Conservation (phyloP, 495 filamentous ascomycete species). For the Lasiosphaeria ovina region DNA sequence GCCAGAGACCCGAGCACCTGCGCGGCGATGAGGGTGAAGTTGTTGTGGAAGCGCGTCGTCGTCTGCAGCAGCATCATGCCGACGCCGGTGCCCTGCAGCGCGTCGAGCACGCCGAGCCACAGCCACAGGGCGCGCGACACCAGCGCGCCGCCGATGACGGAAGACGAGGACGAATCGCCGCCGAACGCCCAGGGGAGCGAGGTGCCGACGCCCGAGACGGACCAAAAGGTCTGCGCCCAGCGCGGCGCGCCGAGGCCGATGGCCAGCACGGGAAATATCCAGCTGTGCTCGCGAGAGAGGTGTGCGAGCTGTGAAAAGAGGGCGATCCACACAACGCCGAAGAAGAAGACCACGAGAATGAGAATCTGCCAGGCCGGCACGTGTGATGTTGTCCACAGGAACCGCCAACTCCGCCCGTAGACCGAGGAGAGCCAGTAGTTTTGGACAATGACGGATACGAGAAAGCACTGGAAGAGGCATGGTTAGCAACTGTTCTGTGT, state of each 20-base stretch:
- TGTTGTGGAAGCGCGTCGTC: constrained; percentile 56
- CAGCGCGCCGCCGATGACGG: constrained; percentile 44
- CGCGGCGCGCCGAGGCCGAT: constrained; percentile 59
- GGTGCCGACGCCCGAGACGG: constrained; percentile 50
- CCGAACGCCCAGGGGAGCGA: constrained; percentile 55
- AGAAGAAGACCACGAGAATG: constrained; percentile 54
- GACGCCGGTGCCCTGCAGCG: constrained; percentile 56
- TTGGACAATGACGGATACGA: constrained; percentile 59
- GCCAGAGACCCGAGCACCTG: constrained; percentile 53
- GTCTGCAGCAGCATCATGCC: constrained; percentile 63
- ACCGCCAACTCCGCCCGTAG: constrained; percentile 60
- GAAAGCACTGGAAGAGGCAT: constrained; percentile 44
- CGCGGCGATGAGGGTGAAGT: constrained; percentile 51
- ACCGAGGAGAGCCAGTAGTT: constrained; percentile 61
- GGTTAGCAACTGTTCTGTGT: neutral
- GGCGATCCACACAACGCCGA: constrained; percentile 53
- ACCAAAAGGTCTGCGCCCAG: constrained; percentile 65
- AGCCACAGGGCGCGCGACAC: constrained; percentile 57
- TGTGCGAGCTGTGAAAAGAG: constrained; percentile 45
- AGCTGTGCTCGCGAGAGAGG: constrained; percentile 54
- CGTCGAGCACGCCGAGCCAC: constrained; percentile 60
- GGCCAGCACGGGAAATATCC: constrained; percentile 63
- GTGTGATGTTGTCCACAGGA: constrained; percentile 51
- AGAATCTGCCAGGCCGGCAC: constrained; percentile 49
- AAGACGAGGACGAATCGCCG: constrained; percentile 18